Conservation (phyloP, 805 yeast species). For the Candida taoyuanica region DNA sequence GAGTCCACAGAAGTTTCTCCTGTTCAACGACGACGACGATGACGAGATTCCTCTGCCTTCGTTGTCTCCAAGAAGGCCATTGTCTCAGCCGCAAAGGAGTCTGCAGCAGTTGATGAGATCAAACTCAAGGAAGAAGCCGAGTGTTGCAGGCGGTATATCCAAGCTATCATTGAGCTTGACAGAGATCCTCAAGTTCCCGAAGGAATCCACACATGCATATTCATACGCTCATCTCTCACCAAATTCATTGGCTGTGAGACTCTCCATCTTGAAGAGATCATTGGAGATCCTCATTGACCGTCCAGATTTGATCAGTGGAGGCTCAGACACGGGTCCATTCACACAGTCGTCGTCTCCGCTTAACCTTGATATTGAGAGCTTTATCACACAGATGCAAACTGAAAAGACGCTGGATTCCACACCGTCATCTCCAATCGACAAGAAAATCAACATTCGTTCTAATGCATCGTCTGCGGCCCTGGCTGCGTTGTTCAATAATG, state of each 20-base stretch:
- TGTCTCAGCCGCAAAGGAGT: slow-evolving; percentile 6
- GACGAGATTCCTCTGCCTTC: neutral
- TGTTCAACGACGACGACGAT: slow-evolving; percentile 11
- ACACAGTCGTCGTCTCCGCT: slow-evolving; percentile 12
- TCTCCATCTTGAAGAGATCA: slow-evolving; percentile 71
- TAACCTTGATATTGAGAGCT: slow-evolving; percentile 25
- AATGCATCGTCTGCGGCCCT: slow-evolving; percentile 39
- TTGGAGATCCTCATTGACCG: slow-evolving; percentile 56
- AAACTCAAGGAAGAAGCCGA: slow-evolving; percentile 8
- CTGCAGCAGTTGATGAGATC: slow-evolving; percentile 11
- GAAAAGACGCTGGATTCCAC: slow-evolving; percentile 9
- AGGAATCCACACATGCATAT: slow-evolving; percentile 78
- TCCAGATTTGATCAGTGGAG: slow-evolving; percentile 21
- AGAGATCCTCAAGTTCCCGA: slow-evolving; percentile 61
- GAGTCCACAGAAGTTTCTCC: slow-evolving; percentile 14
- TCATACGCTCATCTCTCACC: slow-evolving; percentile 82
- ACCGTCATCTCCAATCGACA: slow-evolving; percentile 4
- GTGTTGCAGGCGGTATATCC: slow-evolving; percentile 25
- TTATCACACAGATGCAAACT: slow-evolving; percentile 21
- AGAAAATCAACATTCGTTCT: slow-evolving; percentile 27
- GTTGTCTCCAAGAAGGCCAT: slow-evolving; percentile 5
- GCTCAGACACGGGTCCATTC: slow-evolving; percentile 2
- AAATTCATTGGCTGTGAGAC: slow-evolving; percentile 68
- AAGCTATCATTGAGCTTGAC: slow-evolving; percentile 28
- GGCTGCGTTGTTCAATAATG: slow-evolving; percentile 29